These are phyloP conservation scores for Phytophthora kernoviae DNA, from an alignment of 352 stramenopile genomes.

Conservation along the genomic window DNA sequence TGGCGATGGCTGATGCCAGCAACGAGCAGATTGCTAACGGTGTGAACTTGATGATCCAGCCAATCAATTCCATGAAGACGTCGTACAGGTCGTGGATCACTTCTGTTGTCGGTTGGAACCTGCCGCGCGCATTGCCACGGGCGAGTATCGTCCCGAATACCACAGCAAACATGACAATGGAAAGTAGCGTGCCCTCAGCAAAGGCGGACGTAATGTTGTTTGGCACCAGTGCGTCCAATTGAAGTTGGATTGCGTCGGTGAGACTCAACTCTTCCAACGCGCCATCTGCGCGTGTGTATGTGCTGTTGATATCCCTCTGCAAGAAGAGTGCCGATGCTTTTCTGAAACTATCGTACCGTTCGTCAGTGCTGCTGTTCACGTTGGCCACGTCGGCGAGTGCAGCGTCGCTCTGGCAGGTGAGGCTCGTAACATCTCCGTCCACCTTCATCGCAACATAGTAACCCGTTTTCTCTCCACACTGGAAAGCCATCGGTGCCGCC, in stretches of 20 bases:
- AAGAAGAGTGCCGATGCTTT: constrained; percentile 30
- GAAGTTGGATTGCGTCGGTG: constrained; percentile 30
- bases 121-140: constrained; percentile 14
- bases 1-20: constrained; percentile 56
- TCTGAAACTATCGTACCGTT: constrained; percentile 25
- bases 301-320: constrained; percentile 38
- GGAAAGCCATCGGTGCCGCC: constrained; percentile 19
- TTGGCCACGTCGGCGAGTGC: constrained; percentile 13
- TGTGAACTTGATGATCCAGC: constrained; percentile 46
- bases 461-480: constrained; percentile 24
- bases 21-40: constrained; percentile 71
- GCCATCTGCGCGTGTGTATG: constrained; percentile 18
- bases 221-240: constrained; percentile 45
- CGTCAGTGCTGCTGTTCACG: constrained; percentile 29
- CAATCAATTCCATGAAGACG: constrained; percentile 54
- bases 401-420: constrained; percentile 15
- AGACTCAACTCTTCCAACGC: constrained; percentile 20
- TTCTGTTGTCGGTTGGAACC: constrained; percentile 16
- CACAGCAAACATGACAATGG: constrained; percentile 57
- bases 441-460: constrained; percentile 26
- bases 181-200: constrained; percentile 39
- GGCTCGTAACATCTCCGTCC: constrained; percentile 12
- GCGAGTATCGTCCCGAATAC: constrained; percentile 41
- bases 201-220: constrained; percentile 47
- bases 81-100: constrained; percentile 49